Evolutionary conservation across 192 early-diverging fungal genomes (phyloP).

Genomic region (Podochytrium sp.): DNA sequence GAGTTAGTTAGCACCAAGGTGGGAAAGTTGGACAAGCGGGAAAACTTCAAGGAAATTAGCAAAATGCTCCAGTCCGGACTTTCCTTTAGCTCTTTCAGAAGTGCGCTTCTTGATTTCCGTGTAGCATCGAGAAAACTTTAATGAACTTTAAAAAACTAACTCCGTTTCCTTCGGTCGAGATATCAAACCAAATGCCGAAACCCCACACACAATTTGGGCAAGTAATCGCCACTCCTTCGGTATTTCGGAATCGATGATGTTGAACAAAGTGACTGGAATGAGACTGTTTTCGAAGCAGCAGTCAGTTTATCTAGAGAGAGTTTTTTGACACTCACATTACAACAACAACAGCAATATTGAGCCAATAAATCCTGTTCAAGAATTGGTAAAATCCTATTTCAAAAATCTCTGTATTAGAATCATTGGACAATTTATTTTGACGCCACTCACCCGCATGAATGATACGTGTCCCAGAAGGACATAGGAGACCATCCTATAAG

Average conservation of each 20-base stretch:
- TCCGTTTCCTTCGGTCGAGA: not conserved
- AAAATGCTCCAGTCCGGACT: too few relatives aligned
- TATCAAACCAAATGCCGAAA: slow-evolving; percentile 13
- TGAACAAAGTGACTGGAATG: slow-evolving; percentile 17
- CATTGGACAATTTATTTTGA: not conserved
- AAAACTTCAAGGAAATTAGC: too few relatives aligned
- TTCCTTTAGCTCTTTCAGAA: not conserved
- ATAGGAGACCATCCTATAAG: not conserved
- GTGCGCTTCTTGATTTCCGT: too few relatives aligned
- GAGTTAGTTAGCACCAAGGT: too few relatives aligned
- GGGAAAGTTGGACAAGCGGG: too few relatives aligned
- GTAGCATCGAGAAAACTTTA: not conserved
- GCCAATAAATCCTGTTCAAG: slow-evolving; percentile 12
- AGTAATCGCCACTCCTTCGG: slow-evolving; percentile 18
- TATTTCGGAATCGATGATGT: slow-evolving; percentile 8
- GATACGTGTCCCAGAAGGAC: not conserved
- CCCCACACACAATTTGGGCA: slow-evolving; percentile 12
- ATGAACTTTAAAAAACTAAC: not conserved
- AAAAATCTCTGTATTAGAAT: not conserved
- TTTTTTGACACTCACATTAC: slow-evolving; percentile 17
- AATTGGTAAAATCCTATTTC: not conserved
- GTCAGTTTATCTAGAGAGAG: not conserved
- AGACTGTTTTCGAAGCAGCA: not conserved
- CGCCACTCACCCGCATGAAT: not conserved
- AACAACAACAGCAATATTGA: slow-evolving; percentile 16